Conservation (phyloP, 1,139 yeast genomes). For the Candida sanyaensis region DNA sequence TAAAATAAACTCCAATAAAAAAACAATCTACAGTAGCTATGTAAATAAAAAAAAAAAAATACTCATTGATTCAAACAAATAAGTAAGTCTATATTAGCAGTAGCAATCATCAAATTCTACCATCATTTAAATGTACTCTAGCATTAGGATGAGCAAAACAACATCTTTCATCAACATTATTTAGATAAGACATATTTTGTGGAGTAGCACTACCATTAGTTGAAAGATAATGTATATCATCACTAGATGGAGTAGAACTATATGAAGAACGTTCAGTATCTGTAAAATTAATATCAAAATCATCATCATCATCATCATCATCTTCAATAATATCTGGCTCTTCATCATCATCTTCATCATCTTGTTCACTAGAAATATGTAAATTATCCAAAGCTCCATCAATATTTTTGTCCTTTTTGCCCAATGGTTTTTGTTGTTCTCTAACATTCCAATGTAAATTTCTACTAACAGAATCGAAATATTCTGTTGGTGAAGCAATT, state of each 20-base stretch:
- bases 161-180: slow-evolving; percentile 32
- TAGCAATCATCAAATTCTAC: not conserved
- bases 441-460: slow-evolving; percentile 86
- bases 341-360: slow-evolving; percentile 4
- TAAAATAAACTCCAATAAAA: not conserved
- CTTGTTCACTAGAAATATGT: slow-evolving; percentile 10
- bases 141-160: slow-evolving; percentile 47
- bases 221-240: slow-evolving; percentile 20
- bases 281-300: slow-evolving; percentile 31
- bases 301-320: slow-evolving; percentile 22
- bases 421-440: slow-evolving; percentile 77
- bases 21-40: not conserved
- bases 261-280: slow-evolving; percentile 16
- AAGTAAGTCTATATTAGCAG: no score
- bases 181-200: slow-evolving; percentile 22
- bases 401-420: slow-evolving; percentile 8
- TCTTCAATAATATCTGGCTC: slow-evolving; percentile 7
- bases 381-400: slow-evolving; percentile 15
- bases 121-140: slow-evolving; percentile 25
- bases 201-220: slow-evolving; percentile 36
- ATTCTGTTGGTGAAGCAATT: slow-evolving; percentile 71
- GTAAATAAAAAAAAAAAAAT: not conserved
- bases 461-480: slow-evolving; percentile 79
- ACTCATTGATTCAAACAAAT: not conserved
- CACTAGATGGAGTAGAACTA: slow-evolving; percentile 17